Conservation (phyloP, 345 rosid species). For the Eucalyptus marginata region DNA sequence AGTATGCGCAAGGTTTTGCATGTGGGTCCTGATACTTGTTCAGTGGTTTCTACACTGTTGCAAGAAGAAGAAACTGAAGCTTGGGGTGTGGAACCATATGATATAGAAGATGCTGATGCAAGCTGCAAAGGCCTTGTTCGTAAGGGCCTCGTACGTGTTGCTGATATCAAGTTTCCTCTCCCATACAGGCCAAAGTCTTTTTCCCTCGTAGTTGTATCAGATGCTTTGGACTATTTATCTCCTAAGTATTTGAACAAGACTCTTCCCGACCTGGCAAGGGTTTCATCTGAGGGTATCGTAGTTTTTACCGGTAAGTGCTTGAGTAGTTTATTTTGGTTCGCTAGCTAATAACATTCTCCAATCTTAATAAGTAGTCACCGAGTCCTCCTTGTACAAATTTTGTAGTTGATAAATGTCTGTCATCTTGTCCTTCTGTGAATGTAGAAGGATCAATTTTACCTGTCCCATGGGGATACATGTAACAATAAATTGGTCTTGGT, state of each 20-base stretch:
- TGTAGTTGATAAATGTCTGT: not conserved
- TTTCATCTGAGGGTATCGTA: slow-evolving; percentile 67
- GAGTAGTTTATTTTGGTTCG: not conserved
- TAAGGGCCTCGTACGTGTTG: slow-evolving; percentile 83
- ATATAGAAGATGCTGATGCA: slow-evolving; percentile 80
- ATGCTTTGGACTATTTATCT: slow-evolving; percentile 85
- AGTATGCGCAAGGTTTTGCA: slow-evolving; percentile 89
- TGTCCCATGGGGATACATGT: not conserved
- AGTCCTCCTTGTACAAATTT: not conserved
- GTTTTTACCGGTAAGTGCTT: slow-evolving; percentile 59
- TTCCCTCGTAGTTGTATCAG: slow-evolving; percentile 90
- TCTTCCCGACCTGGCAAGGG: slow-evolving; percentile 85
- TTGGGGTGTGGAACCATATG: slow-evolving; percentile 99
- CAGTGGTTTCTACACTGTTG: slow-evolving; percentile 67
- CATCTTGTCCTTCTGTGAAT: not conserved
- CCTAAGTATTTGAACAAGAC: slow-evolving; percentile 90
- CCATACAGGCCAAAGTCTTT: slow-evolving; percentile 87
- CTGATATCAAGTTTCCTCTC: slow-evolving; percentile 86
- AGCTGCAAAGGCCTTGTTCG: slow-evolving; percentile 73
- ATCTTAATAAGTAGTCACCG: not conserved
- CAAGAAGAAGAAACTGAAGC: slow-evolving; percentile 92
- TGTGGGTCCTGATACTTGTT: slow-evolving; percentile 91
- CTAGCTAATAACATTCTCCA: not conserved
- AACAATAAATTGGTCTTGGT: not conserved
- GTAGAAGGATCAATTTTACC: not conserved